phyloP scores from a whole-genome alignment of 768 basidiomycete species.

The Cytidiella melzeri region DNA sequence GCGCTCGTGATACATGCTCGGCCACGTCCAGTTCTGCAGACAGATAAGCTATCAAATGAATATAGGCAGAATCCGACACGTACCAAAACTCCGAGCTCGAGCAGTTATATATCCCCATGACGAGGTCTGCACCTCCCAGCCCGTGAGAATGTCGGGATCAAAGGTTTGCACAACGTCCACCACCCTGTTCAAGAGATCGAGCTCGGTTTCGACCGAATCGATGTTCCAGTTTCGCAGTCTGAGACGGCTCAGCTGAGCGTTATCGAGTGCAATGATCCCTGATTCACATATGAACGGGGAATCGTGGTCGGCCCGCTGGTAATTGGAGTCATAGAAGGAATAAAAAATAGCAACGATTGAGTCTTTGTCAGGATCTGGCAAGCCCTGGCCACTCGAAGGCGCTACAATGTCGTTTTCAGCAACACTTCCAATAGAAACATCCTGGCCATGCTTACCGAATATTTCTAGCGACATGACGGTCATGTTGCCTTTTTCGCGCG shows the following conservation, averaged over 20 bases:
- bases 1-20: slow-evolving; percentile 74
- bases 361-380: slow-evolving; percentile 64
- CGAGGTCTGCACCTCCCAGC: slow-evolving; percentile 85
- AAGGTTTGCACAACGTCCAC: slow-evolving; percentile 68
- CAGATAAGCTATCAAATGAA: slow-evolving; percentile 1
- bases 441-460: slow-evolving; percentile 53
- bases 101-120: slow-evolving; percentile 89
- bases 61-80: slow-evolving; percentile 5
- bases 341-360: slow-evolving; percentile 69
- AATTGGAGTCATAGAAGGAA: slow-evolving; percentile 51
- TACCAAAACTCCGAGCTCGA: slow-evolving; percentile 60
- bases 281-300: slow-evolving; percentile 27
- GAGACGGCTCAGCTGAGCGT: slow-evolving; percentile 31
- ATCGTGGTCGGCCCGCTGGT: slow-evolving; percentile 30
- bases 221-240: slow-evolving; percentile 39
- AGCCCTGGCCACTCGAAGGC: slow-evolving; percentile 47
- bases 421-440: not conserved
- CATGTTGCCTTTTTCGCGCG: slow-evolving; percentile 68
- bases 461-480: slow-evolving; percentile 77
- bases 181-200: slow-evolving; percentile 73
- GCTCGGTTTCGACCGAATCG: slow-evolving; percentile 58
- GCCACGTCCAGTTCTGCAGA: slow-evolving; percentile 62
- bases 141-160: slow-evolving; percentile 88
- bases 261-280: slow-evolving; percentile 52
- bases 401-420: slow-evolving; percentile 32